These are phyloP conservation scores for Cladosporium sp. DNA, from an alignment of 2,329 filamentous ascomycete species.

Conservation along the genomic window DNA sequence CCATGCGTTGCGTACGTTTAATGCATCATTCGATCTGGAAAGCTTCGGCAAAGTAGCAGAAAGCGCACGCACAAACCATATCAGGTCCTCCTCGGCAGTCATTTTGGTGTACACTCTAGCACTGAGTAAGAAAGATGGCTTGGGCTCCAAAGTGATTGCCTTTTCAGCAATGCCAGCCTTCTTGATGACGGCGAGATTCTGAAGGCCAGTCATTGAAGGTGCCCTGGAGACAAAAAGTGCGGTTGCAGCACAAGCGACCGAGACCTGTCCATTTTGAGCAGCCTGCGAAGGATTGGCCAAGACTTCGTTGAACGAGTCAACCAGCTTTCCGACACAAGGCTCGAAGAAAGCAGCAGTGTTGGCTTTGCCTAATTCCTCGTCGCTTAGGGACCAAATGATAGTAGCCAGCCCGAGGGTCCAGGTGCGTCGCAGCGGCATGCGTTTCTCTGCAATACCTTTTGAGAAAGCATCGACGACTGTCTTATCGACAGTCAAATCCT, in stretches of 20 bases:
- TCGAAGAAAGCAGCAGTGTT: constrained; percentile 46
- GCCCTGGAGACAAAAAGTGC: constrained; percentile 58
- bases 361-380: constrained; percentile 46
- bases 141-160: constrained; percentile 66
- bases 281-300: constrained; percentile 72
- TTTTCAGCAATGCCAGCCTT: constrained; percentile 62
- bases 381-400: constrained; percentile 58
- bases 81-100: constrained; percentile 66
- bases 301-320: constrained; percentile 74
- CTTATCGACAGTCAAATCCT: constrained; percentile 60
- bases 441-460: constrained; percentile 85
- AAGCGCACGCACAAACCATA: constrained; percentile 72
- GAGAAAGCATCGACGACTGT: constrained; percentile 64
- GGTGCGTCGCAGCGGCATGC: constrained; percentile 67
- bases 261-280: constrained; percentile 76
- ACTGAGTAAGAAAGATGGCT: constrained; percentile 83
- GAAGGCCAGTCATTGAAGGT: constrained; percentile 48
- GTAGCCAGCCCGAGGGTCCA: constrained; percentile 77
- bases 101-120: constrained; percentile 81
- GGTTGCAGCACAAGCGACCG: constrained; percentile 70
- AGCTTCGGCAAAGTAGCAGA: constrained; percentile 56
- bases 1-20: constrained; percentile 51
- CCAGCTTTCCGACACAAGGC: constrained; percentile 51
- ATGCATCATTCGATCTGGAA: constrained; percentile 39
- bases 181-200: constrained; percentile 55